Evolutionary conservation across 495 filamentous ascomycete species (phyloP).

Genomic region (Neurospora cerealis): DNA sequence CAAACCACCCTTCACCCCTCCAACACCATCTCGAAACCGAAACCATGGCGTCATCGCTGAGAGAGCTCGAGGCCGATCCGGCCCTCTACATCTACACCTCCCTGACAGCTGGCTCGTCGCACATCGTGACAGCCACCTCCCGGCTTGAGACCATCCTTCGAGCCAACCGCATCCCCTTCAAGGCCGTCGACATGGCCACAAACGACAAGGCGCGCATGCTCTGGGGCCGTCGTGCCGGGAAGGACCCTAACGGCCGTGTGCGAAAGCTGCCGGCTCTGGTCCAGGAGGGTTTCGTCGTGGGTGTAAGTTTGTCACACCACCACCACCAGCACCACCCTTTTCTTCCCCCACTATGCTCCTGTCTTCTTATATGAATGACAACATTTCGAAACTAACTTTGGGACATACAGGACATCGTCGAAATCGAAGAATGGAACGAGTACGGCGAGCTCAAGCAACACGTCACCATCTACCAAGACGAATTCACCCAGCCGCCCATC

Average conservation of each 20-base stretch:
- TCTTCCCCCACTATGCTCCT: background rate
- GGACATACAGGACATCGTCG: conserved; percentile 63
- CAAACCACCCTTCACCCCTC: background rate
- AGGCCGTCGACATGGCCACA: conserved; percentile 82
- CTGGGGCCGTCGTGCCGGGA: conserved; percentile 70
- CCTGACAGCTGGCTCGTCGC: conserved; percentile 87
- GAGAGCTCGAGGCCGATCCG: conserved; percentile 40
- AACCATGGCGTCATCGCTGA: background rate
- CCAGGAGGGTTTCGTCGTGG: conserved; percentile 75
- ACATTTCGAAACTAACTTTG: background rate
- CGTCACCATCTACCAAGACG: conserved; percentile 49
- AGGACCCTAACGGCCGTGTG: conserved; percentile 46
- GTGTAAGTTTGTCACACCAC: conserved; percentile 47
- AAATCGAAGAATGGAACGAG: conserved; percentile 98
- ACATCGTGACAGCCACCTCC: conserved; percentile 93
- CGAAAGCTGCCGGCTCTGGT: conserved; percentile 85
- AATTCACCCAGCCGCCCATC: conserved; percentile 39
- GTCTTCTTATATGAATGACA: background rate
- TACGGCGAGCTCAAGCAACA: conserved; percentile 89
- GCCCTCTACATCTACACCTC: conserved; percentile 91
- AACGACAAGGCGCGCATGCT: conserved; percentile 86
- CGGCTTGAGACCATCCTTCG: conserved; percentile 93
- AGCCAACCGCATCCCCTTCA: conserved; percentile 88
- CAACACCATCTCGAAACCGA: background rate
- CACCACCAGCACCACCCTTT: background rate